Conservation (phyloP, 164 flowering plant species). For the Annona cherimola region DNA sequence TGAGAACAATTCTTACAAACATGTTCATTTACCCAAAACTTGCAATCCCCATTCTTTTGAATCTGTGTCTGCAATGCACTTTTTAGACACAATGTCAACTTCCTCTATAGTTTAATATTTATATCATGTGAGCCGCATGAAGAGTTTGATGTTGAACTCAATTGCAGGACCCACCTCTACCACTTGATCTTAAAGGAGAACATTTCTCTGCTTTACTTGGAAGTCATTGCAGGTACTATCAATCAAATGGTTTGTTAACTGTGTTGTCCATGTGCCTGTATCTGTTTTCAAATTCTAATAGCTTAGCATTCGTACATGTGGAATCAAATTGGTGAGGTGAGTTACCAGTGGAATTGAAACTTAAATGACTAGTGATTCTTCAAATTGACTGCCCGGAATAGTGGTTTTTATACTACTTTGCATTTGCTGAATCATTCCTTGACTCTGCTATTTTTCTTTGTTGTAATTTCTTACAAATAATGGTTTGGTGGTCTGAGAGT, state of each 20-base stretch:
- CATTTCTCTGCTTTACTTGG: slow-evolving; percentile 77
- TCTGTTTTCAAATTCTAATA: background rate
- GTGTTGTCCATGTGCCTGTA: background rate
- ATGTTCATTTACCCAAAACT: too few species aligned
- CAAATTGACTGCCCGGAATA: too few species aligned
- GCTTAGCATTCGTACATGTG: too few species aligned
- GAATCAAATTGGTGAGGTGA: too few species aligned
- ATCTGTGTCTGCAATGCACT: background rate
- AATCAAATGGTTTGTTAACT: background rate
- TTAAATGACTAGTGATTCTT: too few species aligned
- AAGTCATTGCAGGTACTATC: slow-evolving; percentile 72
- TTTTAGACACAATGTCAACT: background rate
- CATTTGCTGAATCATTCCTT: background rate
- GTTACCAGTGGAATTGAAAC: too few species aligned
- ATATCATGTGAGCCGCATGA: background rate
- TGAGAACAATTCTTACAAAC: too few species aligned
- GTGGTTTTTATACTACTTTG: too few species aligned
- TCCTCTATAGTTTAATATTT: background rate
- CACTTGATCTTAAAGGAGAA: slow-evolving; percentile 78
- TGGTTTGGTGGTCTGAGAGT: too few species aligned
- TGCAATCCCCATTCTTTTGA: background rate
- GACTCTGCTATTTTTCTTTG: background rate
- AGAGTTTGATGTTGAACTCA: slow-evolving; percentile 2
- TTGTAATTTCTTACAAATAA: too few species aligned
- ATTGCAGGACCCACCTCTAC: slow-evolving; percentile 78